These are phyloP conservation scores for Pulveroboletus sp. DNA, from an alignment of 768 basidiomycete genomes.

Conservation along the genomic window DNA sequence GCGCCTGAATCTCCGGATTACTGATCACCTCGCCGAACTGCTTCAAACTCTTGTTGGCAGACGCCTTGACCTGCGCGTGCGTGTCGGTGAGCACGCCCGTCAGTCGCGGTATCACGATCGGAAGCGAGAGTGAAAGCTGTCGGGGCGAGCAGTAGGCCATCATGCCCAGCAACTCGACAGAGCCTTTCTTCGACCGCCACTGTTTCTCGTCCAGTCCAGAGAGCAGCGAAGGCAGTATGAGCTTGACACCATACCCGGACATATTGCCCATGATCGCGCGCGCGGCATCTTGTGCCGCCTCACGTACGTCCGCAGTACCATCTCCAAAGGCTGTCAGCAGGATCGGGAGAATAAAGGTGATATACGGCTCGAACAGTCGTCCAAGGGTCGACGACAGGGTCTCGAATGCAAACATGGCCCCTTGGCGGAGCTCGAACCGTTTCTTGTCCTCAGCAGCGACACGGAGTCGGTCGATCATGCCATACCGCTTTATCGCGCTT, in stretches of 20 bases:
- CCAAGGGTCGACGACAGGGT: slow-evolving; percentile 83
- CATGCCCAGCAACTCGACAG: slow-evolving; percentile 93
- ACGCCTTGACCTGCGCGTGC: slow-evolving; percentile 88
- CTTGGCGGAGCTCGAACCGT: slow-evolving; percentile 80
- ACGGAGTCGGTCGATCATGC: slow-evolving; percentile 68
- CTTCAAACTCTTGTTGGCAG: slow-evolving; percentile 94
- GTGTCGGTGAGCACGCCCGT: slow-evolving; percentile 95
- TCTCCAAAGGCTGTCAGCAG: slow-evolving; percentile 87
- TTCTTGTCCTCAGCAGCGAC: slow-evolving; percentile 87
- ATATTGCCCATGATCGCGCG: slow-evolving; percentile 93
- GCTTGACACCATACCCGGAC: slow-evolving; percentile 93
- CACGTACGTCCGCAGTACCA: slow-evolving; percentile 78
- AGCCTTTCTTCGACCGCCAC: slow-evolving; percentile 97
- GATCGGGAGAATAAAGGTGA: slow-evolving; percentile 77
- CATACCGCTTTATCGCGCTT: slow-evolving; percentile 76
- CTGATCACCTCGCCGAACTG: slow-evolving; percentile 98
- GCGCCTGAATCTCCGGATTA: slow-evolving; percentile 92
- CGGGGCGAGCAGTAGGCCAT: slow-evolving; percentile 98
- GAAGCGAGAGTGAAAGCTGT: slow-evolving; percentile 90
- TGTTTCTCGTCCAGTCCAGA: slow-evolving; percentile 95
- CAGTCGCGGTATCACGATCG: slow-evolving; percentile 93
- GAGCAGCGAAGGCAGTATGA: slow-evolving; percentile 85
- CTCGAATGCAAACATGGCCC: slow-evolving; percentile 93
- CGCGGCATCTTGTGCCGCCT: slow-evolving; percentile 88
- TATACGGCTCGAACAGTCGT: slow-evolving; percentile 90